A percentile compares a stretch with the other conserved stretches of the same genome.
phyloP scores from a whole-genome alignment of 176 grass and related monocot species.

The Alloteropsis semialata region DNA sequence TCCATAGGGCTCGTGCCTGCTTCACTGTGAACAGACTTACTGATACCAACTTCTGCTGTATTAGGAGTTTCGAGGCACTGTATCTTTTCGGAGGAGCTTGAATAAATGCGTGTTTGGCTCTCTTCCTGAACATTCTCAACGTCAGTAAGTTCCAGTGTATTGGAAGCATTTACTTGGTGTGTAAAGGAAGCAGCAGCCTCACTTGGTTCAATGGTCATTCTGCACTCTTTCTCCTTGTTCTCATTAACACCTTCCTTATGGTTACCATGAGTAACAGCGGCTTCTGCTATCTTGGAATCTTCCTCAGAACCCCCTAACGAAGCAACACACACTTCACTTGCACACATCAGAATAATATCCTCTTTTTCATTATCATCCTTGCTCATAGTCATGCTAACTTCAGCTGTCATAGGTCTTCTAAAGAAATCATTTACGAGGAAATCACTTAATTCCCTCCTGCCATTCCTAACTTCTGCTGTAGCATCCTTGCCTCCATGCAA shows the following conservation, averaged over 20 bases:
- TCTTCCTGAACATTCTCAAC: slow-evolving; percentile 12
- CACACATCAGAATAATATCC: slow-evolving; percentile 12
- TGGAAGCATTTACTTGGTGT: background rate
- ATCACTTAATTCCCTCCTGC: background rate
- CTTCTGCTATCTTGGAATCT: slow-evolving; percentile 18
- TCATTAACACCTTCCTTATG: slow-evolving; percentile 20
- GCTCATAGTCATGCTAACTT: background rate
- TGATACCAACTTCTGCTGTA: background rate
- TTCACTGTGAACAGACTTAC: slow-evolving; percentile 10
- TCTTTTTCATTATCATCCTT: slow-evolving; percentile 25
- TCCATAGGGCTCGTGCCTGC: background rate
- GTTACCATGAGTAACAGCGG: background rate
- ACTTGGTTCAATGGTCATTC: slow-evolving; percentile 16
- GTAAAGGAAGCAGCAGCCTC: background rate
- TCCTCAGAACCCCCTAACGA: slow-evolving; percentile 17
- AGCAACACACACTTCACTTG: slow-evolving; percentile 22
- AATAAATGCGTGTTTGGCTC: slow-evolving; percentile 22
- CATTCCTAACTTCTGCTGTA: background rate
- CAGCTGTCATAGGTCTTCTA: background rate
- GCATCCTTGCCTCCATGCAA: slow-evolving; percentile 1
- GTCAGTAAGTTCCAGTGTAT: background rate
- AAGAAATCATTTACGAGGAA: background rate
- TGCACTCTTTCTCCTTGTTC: slow-evolving; percentile 18
- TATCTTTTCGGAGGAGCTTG: slow-evolving; percentile 7
- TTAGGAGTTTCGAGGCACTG: slow-evolving; percentile 1